phyloP scores from a whole-genome alignment of 2,329 filamentous ascomycete species.

The Neopestalotiopsis sp. region DNA sequence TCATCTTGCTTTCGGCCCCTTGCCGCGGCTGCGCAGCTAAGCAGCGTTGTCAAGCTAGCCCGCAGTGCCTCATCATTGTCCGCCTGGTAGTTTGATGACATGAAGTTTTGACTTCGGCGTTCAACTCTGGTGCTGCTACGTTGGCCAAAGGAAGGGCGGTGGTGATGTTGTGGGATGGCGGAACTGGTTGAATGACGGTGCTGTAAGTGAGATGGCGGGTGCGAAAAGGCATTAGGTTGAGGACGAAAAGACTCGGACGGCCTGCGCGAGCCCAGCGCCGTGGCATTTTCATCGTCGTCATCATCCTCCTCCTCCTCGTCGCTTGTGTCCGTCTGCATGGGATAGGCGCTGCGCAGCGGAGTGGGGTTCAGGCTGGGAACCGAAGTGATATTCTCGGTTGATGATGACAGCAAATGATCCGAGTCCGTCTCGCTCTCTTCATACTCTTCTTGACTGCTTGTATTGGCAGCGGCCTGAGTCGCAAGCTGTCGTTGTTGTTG shows the following conservation, averaged over 20 bases:
- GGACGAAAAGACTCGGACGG: conserved; percentile 73
- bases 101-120: conserved; percentile 62
- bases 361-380: conserved; percentile 36
- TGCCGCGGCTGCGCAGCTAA: conserved; percentile 93
- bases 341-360: conserved; percentile 41
- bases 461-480: conserved; percentile 44
- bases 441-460: conserved; percentile 91
- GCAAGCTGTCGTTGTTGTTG: conserved; percentile 41
- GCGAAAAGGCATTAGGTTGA: conserved; percentile 90
- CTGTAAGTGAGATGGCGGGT: conserved; percentile 66
- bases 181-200: conserved; percentile 57
- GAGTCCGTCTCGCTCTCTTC: conserved; percentile 93
- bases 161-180: conserved; percentile 52
- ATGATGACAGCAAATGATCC: conserved; percentile 68
- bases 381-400: conserved; percentile 55
- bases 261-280: conserved; percentile 69
- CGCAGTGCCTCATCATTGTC: conserved; percentile 93
- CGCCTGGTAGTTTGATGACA: conserved; percentile 76
- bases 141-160: conserved; percentile 54
- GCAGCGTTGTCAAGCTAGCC: conserved; percentile 89
- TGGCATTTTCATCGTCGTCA: conserved; percentile 73
- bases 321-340: conserved; percentile 48
- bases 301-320: conserved; percentile 64
- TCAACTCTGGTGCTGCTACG: conserved; percentile 52
- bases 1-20: conserved; percentile 75